Conservation (phyloP, 164 flowering plant genomes). For the Vitis vinifera region DNA sequence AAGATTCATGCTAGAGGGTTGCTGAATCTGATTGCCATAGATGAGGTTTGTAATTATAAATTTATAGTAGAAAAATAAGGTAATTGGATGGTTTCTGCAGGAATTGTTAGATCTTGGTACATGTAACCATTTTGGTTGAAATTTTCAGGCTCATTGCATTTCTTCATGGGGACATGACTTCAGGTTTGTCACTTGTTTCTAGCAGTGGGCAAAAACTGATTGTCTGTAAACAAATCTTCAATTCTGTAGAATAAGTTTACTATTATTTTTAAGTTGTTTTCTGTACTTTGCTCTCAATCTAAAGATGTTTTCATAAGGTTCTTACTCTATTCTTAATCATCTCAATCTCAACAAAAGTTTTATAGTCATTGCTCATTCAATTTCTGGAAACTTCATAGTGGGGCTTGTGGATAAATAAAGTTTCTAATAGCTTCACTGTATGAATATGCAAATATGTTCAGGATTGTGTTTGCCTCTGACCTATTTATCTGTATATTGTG, state of each 20-base stretch:
- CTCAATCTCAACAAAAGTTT: too few relatives aligned
- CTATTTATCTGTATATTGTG: too few relatives aligned
- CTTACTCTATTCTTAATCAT: too few relatives aligned
- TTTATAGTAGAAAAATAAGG: background rate
- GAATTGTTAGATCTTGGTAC: background rate
- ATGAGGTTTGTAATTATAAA: slow-evolving; percentile 59
- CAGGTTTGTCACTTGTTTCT: slow-evolving; percentile 48
- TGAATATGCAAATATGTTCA: too few relatives aligned
- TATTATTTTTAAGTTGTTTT: background rate
- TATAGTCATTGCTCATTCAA: too few relatives aligned
- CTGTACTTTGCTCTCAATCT: too few relatives aligned
- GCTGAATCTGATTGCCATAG: slow-evolving; percentile 82
- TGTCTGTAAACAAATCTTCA: background rate
- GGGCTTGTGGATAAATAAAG: too few relatives aligned
- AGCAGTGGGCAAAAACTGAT: background rate
- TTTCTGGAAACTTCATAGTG: too few relatives aligned
- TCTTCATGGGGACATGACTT: slow-evolving; percentile 98
- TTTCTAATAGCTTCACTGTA: too few relatives aligned
- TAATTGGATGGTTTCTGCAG: background rate
- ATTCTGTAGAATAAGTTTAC: background rate
- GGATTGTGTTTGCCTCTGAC: too few relatives aligned
- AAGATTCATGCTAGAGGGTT: slow-evolving; percentile 75
- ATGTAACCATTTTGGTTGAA: background rate
- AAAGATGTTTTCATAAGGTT: too few relatives aligned
- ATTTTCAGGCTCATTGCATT: slow-evolving; percentile 87